Base-by-base conservation (phyloP, 805 yeast species). In the Saccharomycopsis capsularis region DNA sequence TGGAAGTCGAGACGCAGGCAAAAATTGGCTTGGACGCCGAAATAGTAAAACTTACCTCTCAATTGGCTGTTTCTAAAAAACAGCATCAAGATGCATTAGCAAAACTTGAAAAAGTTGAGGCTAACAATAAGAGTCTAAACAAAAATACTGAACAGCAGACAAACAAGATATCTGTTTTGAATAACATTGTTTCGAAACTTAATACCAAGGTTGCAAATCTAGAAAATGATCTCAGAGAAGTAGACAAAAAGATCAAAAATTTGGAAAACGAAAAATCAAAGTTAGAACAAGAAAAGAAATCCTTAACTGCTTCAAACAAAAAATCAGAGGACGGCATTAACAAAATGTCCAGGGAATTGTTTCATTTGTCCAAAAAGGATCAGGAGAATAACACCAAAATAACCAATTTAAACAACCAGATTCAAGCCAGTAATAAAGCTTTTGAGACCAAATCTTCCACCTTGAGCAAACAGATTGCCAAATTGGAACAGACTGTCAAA, bases 241-340 rank as follows among this genome's bases (percentile, higher is more conserved):
- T 44, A 1, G 41, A 44, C 22, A 52, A 54, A 3, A 38, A 35
- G 1, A 16, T 54, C 1, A 18, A 50, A 30, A 11, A 6, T 9
- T 19, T 61, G 21, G 52, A 53, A 11, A 50, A 40, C 2, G 62
- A 62, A n/a, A 55, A 61, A 32, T 45, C 42, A 6, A 51, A 51
- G 2, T 45, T 63, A 23, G 60, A 58, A 16, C 54, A 54, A 2
- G 63, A 63, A 11, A 52, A 70, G 2, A 56, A 59, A 4, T 59
- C 53, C 1, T 44, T 62, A 4, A 53, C 53, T 1, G 54, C 37
- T 1, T 75, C 73, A 11, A 82, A 79, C 56, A 70, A 71, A 23
- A 81, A 76, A 55, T 85, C 91, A 1, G 96, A 90, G 58, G 82
- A 79, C 51, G 97, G 95, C 3, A 82, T 90, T 45, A 89, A 89